A percentile compares a stretch with the other conserved stretches of the same genome.
These are phyloP conservation scores for Benincasa hispida DNA, from an alignment of 306 rosid genomes.

Conservation along the genomic window DNA sequence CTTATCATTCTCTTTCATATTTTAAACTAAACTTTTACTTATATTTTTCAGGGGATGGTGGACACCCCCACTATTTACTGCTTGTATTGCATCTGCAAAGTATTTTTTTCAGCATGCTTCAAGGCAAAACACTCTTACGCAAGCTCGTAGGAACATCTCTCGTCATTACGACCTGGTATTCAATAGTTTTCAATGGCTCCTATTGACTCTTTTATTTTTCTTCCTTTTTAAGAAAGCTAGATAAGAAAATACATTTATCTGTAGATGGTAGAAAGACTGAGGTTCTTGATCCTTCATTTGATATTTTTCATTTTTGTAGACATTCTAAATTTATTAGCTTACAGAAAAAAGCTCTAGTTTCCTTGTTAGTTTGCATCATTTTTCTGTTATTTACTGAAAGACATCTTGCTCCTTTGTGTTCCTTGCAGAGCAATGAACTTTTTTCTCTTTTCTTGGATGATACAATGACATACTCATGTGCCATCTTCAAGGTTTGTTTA, in stretches of 20 bases:
- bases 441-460: slow-evolving; percentile 77
- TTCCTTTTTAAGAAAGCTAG: not conserved
- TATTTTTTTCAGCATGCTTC: slow-evolving; percentile 52
- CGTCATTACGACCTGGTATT: slow-evolving; percentile 81
- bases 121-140: slow-evolving; percentile 72
- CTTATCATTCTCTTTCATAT: not conserved
- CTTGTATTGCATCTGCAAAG: slow-evolving; percentile 59
- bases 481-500: slow-evolving; percentile 58
- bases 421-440: slow-evolving; percentile 59
- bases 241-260: not conserved
- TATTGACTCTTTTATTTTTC: not conserved
- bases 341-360: not conserved
- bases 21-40: slow-evolving; percentile 1
- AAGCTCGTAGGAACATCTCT: slow-evolving; percentile 82
- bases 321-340: not conserved
- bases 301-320: not conserved
- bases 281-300: not conserved
- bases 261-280: not conserved
- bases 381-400: not conserved
- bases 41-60: slow-evolving; percentile 65
- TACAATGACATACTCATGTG: slow-evolving; percentile 74
- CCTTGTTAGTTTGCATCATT: not conserved
- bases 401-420: slow-evolving; percentile 2
- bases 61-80: slow-evolving; percentile 77
- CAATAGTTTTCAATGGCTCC: not conserved